A percentile compares a stretch with the other conserved stretches of the same genome.
phyloP scores from a whole-genome alignment of 2,329 filamentous ascomycete species.

The Fusarium penzigii region DNA sequence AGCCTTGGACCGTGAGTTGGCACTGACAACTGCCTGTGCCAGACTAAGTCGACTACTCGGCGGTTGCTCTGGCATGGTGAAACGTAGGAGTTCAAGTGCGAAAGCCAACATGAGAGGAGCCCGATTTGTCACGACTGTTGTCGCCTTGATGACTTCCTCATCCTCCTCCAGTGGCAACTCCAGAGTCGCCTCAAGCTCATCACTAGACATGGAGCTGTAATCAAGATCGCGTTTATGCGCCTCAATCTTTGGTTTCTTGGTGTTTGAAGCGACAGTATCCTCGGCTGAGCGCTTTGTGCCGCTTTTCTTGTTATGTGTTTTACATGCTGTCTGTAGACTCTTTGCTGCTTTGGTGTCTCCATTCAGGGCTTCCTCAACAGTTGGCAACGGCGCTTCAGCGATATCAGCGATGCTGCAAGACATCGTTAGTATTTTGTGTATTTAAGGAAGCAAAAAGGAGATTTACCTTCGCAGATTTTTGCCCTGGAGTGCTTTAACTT shows the following conservation, averaged over 20 bases:
- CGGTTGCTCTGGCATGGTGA: slow-evolving; percentile 85
- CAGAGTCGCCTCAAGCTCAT: slow-evolving; percentile 64
- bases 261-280: slow-evolving; percentile 9
- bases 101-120: slow-evolving; percentile 84
- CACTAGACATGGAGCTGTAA: slow-evolving; percentile 47
- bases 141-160: slow-evolving; percentile 59
- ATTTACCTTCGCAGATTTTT: slow-evolving; percentile 57
- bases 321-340: slow-evolving; percentile 55
- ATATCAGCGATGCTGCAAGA: slow-evolving; percentile 53
- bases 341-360: slow-evolving; percentile 51
- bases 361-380: slow-evolving; percentile 47
- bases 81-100: slow-evolving; percentile 69
- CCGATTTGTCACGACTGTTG: slow-evolving; percentile 71
- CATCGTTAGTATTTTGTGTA: too few species aligned
- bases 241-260: slow-evolving; percentile 37
- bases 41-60: slow-evolving; percentile 81
- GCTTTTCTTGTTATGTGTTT: slow-evolving; percentile 48
- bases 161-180: slow-evolving; percentile 58
- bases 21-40: slow-evolving; percentile 80
- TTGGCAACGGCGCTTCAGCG: slow-evolving; percentile 47
- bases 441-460: too few species aligned
- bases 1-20: slow-evolving; percentile 77
- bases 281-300: slow-evolving; percentile 33
- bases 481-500: slow-evolving; percentile 58
- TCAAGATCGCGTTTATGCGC: slow-evolving; percentile 37